Evolutionary conservation across 2,329 filamentous ascomycete genomes (phyloP).

Genomic region (Pestalotiopsis sp.): DNA sequence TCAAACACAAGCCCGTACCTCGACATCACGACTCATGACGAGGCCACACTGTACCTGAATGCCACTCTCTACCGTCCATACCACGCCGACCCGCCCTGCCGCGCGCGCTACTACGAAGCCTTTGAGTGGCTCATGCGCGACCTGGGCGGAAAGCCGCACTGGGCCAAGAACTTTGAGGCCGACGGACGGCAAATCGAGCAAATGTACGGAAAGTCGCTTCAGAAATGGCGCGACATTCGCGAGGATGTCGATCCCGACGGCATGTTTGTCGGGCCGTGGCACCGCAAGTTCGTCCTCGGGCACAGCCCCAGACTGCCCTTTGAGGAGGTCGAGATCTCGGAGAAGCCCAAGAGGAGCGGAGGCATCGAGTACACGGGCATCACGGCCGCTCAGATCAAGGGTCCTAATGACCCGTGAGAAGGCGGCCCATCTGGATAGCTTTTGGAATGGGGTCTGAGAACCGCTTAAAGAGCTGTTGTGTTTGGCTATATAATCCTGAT

Average conservation of each 20-base stretch:
- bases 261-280: constrained; percentile 91
- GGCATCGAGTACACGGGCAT: constrained; percentile 15
- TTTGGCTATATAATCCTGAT: too few relatives aligned
- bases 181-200: constrained; percentile 62
- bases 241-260: constrained; percentile 76
- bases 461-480: too few relatives aligned
- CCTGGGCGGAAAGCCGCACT: constrained; percentile 80
- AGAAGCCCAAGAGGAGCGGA: constrained; percentile 12
- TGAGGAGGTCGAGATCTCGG: constrained; percentile 30
- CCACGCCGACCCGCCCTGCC: constrained; percentile 74
- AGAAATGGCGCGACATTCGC: constrained; percentile 69
- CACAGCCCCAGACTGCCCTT: constrained; percentile 29
- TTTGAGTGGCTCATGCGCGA: constrained; percentile 93
- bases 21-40: constrained; percentile 70
- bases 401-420: not conserved
- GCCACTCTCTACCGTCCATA: constrained; percentile 89
- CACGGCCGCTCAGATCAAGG: constrained; percentile 13
- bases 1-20: constrained; percentile 50
- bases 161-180: constrained; percentile 86
- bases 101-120: constrained; percentile 78
- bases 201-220: constrained; percentile 71
- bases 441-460: not conserved
- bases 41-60: constrained; percentile 84
- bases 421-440: not conserved
- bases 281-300: constrained; percentile 67